Percentiles rank a stretch among this genome's conserved stretches.
Evolutionary conservation across 495 filamentous ascomycete species (phyloP).

Genomic region (Oidiodendron maius): DNA sequence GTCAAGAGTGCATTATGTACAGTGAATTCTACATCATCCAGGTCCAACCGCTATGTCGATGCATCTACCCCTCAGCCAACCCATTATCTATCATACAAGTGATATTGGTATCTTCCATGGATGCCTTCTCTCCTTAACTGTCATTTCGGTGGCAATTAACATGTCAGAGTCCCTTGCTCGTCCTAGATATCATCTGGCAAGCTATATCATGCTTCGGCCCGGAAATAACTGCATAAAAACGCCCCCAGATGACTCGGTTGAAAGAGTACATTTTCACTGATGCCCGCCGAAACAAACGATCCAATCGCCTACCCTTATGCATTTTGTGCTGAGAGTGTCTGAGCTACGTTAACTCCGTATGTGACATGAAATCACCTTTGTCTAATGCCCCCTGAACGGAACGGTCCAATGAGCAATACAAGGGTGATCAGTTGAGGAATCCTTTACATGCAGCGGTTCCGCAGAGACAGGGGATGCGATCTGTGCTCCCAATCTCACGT

Average conservation of each 20-base stretch:
- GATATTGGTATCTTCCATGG: too few species aligned
- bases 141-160: too few species aligned
- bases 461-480: slow-evolving; percentile 95
- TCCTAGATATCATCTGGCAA: neutral
- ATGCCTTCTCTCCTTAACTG: too few species aligned
- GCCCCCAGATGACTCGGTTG: slow-evolving; percentile 21
- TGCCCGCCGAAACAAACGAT: neutral
- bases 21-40: too few species aligned
- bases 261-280: slow-evolving; percentile 24
- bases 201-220: too few species aligned
- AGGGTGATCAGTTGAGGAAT: slow-evolving; percentile 76
- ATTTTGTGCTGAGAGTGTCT: slow-evolving; percentile 12
- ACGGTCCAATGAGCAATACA: neutral
- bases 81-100: too few species aligned
- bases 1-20: too few species aligned
- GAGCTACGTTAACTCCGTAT: slow-evolving; percentile 2
- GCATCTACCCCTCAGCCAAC: too few species aligned
- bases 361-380: slow-evolving; percentile 6
- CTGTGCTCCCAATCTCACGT: slow-evolving; percentile 87
- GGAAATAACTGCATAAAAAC: too few species aligned
- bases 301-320: slow-evolving; percentile 10
- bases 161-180: neutral
- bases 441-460: slow-evolving; percentile 95
- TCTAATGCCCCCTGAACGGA: neutral
- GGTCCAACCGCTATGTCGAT: too few species aligned